Evolutionary conservation across 495 filamentous ascomycete species (phyloP), one percentile per base, ranked within the genome.

Genomic region (Immersiella caudata): DNA sequence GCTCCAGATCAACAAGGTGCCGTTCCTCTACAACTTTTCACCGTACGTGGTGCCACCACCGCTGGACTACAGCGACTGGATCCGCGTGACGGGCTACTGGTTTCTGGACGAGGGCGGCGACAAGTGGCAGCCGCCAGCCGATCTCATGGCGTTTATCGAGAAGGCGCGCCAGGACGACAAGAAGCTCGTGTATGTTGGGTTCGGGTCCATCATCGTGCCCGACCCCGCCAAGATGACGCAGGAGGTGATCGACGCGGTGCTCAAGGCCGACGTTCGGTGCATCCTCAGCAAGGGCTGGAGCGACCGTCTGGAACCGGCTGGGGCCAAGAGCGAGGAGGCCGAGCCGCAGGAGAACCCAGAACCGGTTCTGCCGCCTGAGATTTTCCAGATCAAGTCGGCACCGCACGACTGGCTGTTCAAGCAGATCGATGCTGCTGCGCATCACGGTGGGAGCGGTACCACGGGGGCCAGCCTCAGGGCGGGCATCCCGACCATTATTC

Each of bases 221-320:
- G 94, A 99, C 74, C 91, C 94, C 12, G 88, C 86, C 40, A 92
- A 92, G 62, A 83, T 99, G 74, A 97, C 94, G 40, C 86, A 88
- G 71, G 93, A 94, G 0, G 90, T 99, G 14, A 89, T 99, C 35
- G 91, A 96, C 63, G 93, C 93, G 0, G 92, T 98, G 6, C 78
- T 87, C 64, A 97, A 96, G 77, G 96, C 96, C 0, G 94, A 96
- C 71, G 93, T 98, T 5, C 87, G 94, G 55, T 98, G 96, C 71
- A 95, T 99, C 71, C 84, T 99, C 8, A 96, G 93, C 26, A 98
- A 98, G 75, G 95, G 95, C n/a, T 99, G 95, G 95, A 97, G 93
- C n/a, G 95, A 98, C 76, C 87, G 94, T 22, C 84, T 69, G 72
- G 65, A 67, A 14, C 46, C 46, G 8, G 33, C 58, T 73, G 68